Evolutionary conservation across 2,329 filamentous ascomycete genomes (phyloP).

Genomic region (Stagonosporopsis vannaccii): DNA sequence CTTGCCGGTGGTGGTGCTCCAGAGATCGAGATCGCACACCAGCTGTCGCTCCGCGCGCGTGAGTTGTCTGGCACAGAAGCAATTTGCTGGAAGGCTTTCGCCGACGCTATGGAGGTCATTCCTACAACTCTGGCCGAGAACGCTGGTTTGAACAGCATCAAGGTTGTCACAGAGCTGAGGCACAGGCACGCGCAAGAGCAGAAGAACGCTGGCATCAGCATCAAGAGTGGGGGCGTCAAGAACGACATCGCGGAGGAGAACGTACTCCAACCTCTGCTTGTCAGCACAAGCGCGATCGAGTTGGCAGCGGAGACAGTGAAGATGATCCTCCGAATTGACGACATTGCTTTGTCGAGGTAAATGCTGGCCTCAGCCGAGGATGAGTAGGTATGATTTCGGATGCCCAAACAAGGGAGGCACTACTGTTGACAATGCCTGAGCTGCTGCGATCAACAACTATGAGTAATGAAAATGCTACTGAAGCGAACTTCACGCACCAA

Average conservation of each 20-base stretch:
- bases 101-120: conserved; percentile 95
- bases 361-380: conserved; percentile 5
- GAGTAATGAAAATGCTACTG: conserved; percentile 19
- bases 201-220: conserved; percentile 95
- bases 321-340: conserved; percentile 80
- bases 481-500: conserved; percentile 8
- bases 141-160: conserved; percentile 96
- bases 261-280: conserved; percentile 91
- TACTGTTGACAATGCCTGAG: neutral
- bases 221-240: conserved; percentile 97
- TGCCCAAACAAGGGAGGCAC: conserved; percentile 12
- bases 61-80: conserved; percentile 89
- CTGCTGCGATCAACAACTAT: neutral
- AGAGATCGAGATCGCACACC: conserved; percentile 93
- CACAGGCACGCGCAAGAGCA: conserved; percentile 95
- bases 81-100: conserved; percentile 99
- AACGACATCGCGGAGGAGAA: conserved; percentile 97
- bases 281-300: conserved; percentile 97
- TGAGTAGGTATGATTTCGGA: conserved; percentile 5
- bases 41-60: conserved; percentile 81
- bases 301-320: conserved; percentile 98
- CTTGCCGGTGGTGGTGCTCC: conserved; percentile 96
- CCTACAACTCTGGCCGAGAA: conserved; percentile 98
- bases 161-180: conserved; percentile 94
- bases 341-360: conserved; percentile 63